Percentiles rank a stretch among this genome's conserved stretches.
phyloP scores from a whole-genome alignment of 2,329 filamentous ascomycete genomes.

The Fusarium verticillioides region DNA sequence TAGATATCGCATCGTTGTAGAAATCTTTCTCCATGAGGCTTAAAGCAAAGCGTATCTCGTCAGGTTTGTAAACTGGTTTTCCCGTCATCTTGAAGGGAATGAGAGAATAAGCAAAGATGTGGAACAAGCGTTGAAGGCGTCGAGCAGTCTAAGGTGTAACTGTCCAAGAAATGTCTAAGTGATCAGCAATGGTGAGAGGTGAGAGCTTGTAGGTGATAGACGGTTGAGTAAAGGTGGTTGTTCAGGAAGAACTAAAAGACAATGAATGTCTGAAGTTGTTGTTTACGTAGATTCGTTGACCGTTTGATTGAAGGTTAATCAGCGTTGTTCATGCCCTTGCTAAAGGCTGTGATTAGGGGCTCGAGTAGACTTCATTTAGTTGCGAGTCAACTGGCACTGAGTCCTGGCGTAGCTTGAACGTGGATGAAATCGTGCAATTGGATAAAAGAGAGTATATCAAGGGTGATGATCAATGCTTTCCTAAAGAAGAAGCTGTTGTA shows the following conservation, averaged over 20 bases:
- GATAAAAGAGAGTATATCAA: not conserved
- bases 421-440: conserved; percentile 5
- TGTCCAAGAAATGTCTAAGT: conserved; percentile 22
- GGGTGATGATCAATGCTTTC: not conserved
- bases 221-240: not conserved
- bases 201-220: not conserved
- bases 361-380: not conserved
- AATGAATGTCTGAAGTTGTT: not conserved
- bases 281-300: not conserved
- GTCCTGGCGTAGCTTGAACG: not conserved
- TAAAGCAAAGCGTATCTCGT: conserved; percentile 52
- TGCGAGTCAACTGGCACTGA: conserved; percentile 1
- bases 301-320: conserved; percentile 2
- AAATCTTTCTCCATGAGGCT: conserved; percentile 40
- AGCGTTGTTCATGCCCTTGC: not conserved
- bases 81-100: conserved; percentile 37
- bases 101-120: not conserved
- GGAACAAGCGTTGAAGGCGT: not conserved
- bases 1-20: conserved; percentile 43
- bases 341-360: not conserved
- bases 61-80: conserved; percentile 48
- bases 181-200: not conserved
- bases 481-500: not conserved
- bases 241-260: not conserved
- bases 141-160: not conserved